Base-by-base conservation (phyloP, 2,329 filamentous ascomycete genomes). In the Fusarium xylarioides region DNA sequence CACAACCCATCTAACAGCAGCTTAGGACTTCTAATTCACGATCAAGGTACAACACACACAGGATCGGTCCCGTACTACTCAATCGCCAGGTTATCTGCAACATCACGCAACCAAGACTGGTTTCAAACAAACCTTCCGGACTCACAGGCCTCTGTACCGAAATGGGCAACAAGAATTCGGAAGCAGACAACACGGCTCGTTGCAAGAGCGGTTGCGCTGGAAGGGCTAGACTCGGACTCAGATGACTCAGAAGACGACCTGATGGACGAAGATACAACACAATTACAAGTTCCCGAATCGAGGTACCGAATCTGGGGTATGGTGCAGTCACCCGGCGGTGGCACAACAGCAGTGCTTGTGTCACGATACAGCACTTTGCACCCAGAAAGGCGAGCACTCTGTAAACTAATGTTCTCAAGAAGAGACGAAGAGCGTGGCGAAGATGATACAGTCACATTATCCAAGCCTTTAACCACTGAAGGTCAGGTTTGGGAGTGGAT, bases 401-500 rank as follows among this genome's bases (percentile, higher is more conserved):
- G 79, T 58, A 81, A 79, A 60, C 71, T 85, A 16, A 75, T 83
- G 47, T 85, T 85, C 62, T 81, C 80, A 9, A 81, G 78, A 76
- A 75, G 72, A 40, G 69, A 76, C 26, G 68, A 67, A 43, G 55
- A 71, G 21, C 71, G 63, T 3, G 60, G 56, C 35, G 54, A 73
- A 11, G 62, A 64, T 0, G 55, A 42, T 21, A 7, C 43, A 21
- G 40, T 28, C 42, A 21, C 37, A 21, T 23, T 50, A 43, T 60
- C 61, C 32, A 73, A 66, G 57, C 75, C 38, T 8, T 34, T 78
- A 12, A 77, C 86, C n/a, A 88, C 88, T 4, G 89, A 91, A 77
- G 88, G 84, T 0, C 80, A 81, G 42, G 81, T 87, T 49, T 90
- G 88, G 85, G 86, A 90, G 68, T 89, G 86, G 84, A 88, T 90